Base-by-base conservation (phyloP, 2,329 filamentous ascomycete genomes). In the Chaetomiaceae sp. region DNA sequence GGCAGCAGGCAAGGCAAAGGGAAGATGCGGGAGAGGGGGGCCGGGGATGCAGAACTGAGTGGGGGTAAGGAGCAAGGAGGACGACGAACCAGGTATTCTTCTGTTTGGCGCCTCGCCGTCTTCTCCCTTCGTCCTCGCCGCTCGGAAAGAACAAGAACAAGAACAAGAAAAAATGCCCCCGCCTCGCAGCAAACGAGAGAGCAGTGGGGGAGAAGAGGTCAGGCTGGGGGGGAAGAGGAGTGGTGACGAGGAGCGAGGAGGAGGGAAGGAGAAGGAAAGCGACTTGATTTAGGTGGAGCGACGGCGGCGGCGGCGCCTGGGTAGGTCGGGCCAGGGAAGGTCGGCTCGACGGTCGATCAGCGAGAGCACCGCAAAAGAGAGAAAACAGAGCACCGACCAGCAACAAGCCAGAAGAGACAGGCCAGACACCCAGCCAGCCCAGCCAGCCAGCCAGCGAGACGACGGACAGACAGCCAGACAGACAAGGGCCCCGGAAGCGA, bases 131-230 rank as follows among this genome's bases (percentile, higher is more conserved):
- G 22, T 24, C 22, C 22, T 24, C 22, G 22, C 22, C 22, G 5
- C 22, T 24, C 22, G n/a, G 17, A 4, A 18, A 12, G 6, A 38
- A 20, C 27, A 29, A 14, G n/a, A n/a, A 7, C 6, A 8, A 24
- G 12, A 18, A 9, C 26, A 26, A 18, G 36, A 27, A 22, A 18
- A 43, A 33, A 19, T 33, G 34, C 40, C 39, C 44, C 49, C 47
- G 49, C 59, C 62, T 61, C 54, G 52, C 47, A n/a, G n/a, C n/a
- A 53, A 50, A 24, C 22, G 22, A 52, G 55, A 55, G 54, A 62
- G n/a, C n/a, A 66, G 4, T 62, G 60, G 58, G 57, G 38, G 56
- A 61, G n/a, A n/a, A n/a, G n/a, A 64, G 62, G 64, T 62, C 63
- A n/a, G n/a, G n/a, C n/a, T n/a, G n/a, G n/a, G n/a, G n/a, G 59